Conservation (phyloP, 192 early-diverging fungal genomes). For the Cetraspora pellucida region DNA sequence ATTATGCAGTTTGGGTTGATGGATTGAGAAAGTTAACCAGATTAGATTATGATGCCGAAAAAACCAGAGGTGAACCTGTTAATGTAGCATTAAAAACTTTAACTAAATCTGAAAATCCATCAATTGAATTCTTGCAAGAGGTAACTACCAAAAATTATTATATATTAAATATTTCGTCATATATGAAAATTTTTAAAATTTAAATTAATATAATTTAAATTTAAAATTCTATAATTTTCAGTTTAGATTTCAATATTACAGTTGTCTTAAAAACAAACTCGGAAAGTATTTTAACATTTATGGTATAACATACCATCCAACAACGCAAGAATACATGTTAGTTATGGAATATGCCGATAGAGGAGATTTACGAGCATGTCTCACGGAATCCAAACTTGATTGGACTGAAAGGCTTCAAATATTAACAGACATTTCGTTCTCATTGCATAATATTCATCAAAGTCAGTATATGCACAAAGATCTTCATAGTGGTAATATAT, state of each 20-base stretch:
- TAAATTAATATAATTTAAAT: too few relatives aligned
- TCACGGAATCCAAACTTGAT: neutral
- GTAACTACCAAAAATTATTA: neutral
- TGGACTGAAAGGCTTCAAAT: constrained; percentile 4
- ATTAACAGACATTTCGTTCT: neutral
- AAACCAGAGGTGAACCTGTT: neutral
- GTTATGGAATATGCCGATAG: neutral
- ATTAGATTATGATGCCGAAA: neutral
- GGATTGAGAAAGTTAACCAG: neutral
- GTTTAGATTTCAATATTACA: too few relatives aligned
- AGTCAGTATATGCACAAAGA: constrained; percentile 41
- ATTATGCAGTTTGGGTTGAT: neutral
- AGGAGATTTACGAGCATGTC: constrained; percentile 10
- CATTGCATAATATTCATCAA: constrained; percentile 27
- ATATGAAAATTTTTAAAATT: too few relatives aligned
- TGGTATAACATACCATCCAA: constrained; percentile 12
- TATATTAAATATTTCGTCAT: neutral
- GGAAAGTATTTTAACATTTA: neutral
- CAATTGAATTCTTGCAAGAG: neutral
- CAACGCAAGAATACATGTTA: neutral
- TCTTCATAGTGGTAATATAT: constrained; percentile 29
- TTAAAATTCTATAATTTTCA: too few relatives aligned
- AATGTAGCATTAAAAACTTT: neutral
- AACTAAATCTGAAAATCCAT: neutral
- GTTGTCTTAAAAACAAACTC: too few relatives aligned